Evolutionary conservation across 1,139 yeast genomes (phyloP), one percentile per base, ranked within the genome.

Genomic region (Candida tropicalis): DNA sequence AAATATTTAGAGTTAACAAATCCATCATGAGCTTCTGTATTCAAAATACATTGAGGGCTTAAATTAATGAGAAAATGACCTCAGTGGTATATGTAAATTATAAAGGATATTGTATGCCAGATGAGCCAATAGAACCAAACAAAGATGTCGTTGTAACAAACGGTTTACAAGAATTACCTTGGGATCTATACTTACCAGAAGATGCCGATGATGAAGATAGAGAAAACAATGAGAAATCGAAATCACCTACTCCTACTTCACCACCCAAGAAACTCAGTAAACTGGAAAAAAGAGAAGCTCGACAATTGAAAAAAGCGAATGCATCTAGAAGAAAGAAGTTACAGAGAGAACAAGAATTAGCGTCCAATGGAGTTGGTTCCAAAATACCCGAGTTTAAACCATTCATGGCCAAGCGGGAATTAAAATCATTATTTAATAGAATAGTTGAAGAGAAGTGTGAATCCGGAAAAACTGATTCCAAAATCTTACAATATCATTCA

Each of bases 401-500:
- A 3, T 65, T 53, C 41, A 43, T 55, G 28, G 55, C 59, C 11
- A 53, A 54, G 27, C 46, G 50, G n/a, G 59, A 61, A 13, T 56
- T 72, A 16, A 62, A 60, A 38, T 44, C 44, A 11, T 34, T 57
- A 5, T 46, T 38, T 20, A 36, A 28, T 13, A 12, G 4, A 50
- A 62, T 46, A 11, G 12, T 36, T 47, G 7, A 50, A 56, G 42
- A 49, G 57, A 24, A 42, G 44, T 26, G 43, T 42, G 16, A 25
- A n/a, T 17, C 28, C 24, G 16, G 20, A 29, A 38, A 53, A 44
- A 41, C 40, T 3, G 70, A 67, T 36, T 51, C 50, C 32, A 67
- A 66, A 45, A 44, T 68, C n/a, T 54, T 70, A 39, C 75, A 71
- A 46, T 71, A 63, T 48, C 68, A 66, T 34, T 68, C 75, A 23